Base-by-base conservation (phyloP, 2,329 filamentous ascomycete species). In the Akanthomyces lecanii region DNA sequence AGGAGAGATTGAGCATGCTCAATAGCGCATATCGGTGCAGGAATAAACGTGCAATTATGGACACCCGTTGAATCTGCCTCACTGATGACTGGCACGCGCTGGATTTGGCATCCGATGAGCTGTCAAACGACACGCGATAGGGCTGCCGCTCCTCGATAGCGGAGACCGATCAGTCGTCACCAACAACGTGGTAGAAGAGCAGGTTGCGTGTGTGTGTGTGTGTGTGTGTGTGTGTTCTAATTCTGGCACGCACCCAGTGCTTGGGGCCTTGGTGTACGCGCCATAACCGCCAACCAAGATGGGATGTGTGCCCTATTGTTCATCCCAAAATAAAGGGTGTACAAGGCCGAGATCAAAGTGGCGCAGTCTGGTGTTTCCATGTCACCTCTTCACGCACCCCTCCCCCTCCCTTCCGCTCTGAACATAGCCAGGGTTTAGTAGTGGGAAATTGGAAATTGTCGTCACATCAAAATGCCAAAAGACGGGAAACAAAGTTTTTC, bases 231-330 rank as follows among this genome's bases (percentile, higher is more conserved):
- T 1, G 8, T 23, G 53, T 45, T 28, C 45, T 50, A 59, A 59
- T 44, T 42, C 50, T 42, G 47, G 57, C 45, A 28, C 33, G 36
- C 14, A 10, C 8, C 33, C 33, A 25, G 36, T 42, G 54, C 56
- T 51, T 50, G 56, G 7, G 21, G 16, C 38, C 38, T 40, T 51
- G 57, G 23, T 21, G 25, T 44, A 52, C 57, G 38, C 57, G 57
- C 57, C 57, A 60, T 47, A 60, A 60, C 57, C 57, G 57, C 57
- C 36, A 18, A 44, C 33, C 45, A 10, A 51, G 33, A 30, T 33
- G 8, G 33, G 54, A 58, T 48, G 21, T 21, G 36, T 44, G 38
- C 21, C 16, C 11, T 45, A 18, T 57, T n/a, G 30, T 60, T 60
- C 36, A 16, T 51, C 44, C 36, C 57, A 51, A 60, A 21, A 4